Conservation (phyloP, 108 stramenopile genomes). For the Pseudonitzschia multiseries region DNA sequence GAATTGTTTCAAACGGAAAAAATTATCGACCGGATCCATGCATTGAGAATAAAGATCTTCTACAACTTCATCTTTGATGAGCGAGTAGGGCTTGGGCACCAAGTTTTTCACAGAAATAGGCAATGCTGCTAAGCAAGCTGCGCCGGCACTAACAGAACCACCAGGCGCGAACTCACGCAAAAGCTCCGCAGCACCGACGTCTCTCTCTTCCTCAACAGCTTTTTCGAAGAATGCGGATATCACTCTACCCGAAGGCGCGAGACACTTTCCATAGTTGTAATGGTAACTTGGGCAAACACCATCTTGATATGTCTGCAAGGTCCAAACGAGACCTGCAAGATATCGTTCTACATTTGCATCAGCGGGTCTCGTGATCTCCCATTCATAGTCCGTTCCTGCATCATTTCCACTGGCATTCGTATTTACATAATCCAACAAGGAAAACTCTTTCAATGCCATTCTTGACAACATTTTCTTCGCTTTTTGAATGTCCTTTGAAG, state of each 20-base stretch:
- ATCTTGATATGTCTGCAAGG: constrained; percentile 78
- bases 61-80: constrained; percentile 47
- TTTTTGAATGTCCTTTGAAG: constrained; percentile 28
- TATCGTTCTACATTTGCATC: constrained; percentile 60
- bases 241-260: constrained; percentile 54
- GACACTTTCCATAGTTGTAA: constrained; percentile 72
- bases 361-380: constrained; percentile 37
- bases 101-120: constrained; percentile 65
- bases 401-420: constrained; percentile 19
- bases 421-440: constrained; percentile 8
- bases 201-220: constrained; percentile 25
- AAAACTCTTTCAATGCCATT: constrained; percentile 62
- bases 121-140: constrained; percentile 76
- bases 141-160: constrained; percentile 58
- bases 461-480: constrained; percentile 55
- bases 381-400: constrained; percentile 26
- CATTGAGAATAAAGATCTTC: constrained; percentile 67
- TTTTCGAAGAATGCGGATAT: constrained; percentile 39
- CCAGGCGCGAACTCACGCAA: constrained; percentile 17
- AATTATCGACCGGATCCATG: constrained; percentile 52
- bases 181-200: constrained; percentile 30
- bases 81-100: constrained; percentile 68
- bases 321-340: constrained; percentile 83
- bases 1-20: constrained; percentile 62
- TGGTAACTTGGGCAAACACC: constrained; percentile 70